Evolutionary conservation across 2,329 filamentous ascomycete genomes (phyloP), one percentile per base, ranked within the genome.

Genomic region (Fusarium heterosporum): DNA sequence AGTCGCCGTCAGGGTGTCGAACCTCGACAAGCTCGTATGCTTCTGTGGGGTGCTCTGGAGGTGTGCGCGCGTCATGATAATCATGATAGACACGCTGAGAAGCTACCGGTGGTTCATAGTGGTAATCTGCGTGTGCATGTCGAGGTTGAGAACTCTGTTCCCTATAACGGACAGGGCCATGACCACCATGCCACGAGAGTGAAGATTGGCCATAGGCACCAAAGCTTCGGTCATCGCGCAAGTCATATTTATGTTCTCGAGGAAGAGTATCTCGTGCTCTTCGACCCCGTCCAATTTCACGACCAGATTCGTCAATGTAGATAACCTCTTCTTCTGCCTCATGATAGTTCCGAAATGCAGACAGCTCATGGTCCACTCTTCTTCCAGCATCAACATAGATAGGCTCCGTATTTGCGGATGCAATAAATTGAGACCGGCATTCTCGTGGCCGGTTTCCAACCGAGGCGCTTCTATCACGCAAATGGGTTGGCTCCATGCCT

Each of bases 21-120:
- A 83, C 79, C 38, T 81, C 78, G 32, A 86, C 77, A 12, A 84
- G 74, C 68, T 86, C 83, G 59, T 80, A 81, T 6, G 77, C 66
- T 45, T 79, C 78, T 8, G 70, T 56, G 14, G 61, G 48, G 26
- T 48, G 63, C 10, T 50, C 51, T 17, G 42, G 30, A 6, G 56
- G 55, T n/a, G 53, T 61, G 16, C 16, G 60, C 16, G 32, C 29
- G 30, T 47, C 34, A 9, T 28, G 51, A 16, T 32, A 46, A 22
- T 69, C 62, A 36, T 72, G 55, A 42, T 65, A 66, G 25, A 53
- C 38, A 6, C 36, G 56, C 19, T 48, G 55, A 19, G 55, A 25
- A 22, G 28, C 26, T 34, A 19, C 19, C 22, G 58, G 55, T 29
- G 50, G n/a, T 6, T 66, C 64, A 26, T 59, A 55, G 10, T 38